Evolutionary conservation across 768 basidiomycete genomes (phyloP), one percentile per base, ranked within the genome.

Genomic region (Stropharia rugosoannulata): DNA sequence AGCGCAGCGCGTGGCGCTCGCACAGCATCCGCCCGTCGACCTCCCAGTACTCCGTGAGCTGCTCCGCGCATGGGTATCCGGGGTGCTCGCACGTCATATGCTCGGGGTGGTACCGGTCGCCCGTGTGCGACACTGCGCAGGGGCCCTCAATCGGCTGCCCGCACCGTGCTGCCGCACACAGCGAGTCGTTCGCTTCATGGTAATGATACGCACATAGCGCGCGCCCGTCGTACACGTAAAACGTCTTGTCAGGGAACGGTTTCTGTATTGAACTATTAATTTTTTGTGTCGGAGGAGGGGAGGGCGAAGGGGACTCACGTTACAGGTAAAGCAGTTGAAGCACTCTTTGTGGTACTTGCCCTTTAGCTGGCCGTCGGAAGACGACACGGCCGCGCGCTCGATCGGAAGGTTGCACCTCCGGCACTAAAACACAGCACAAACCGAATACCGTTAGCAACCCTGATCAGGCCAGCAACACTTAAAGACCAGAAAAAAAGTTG

Each of bases 311-410:
- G n/a, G 27, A 72, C 78, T 55, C 68, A 90, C 89, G 65, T 90
- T 83, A 72, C 95, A 97, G 2, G 75, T 82, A 57, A 84, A 78
- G 72, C 95, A 98, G 62, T 87, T 92, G 68, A 98, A 98, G 73
- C 95, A 98, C 38, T 86, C 85, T 56, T 84, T 83, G 66, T 96
- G 95, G 70, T 95, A 96, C 69, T 98, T 98, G 57, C 95, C 95
- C 70, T 95, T 95, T 45, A 98, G 78, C 70, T 96, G 95, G 2
- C 95, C 95, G 65, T 98, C 95, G 11, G 89, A 84, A 5, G 89
- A 91, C 18, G 90, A 94, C 18, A 98, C 90, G 18, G 94, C 95
- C 61, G 89, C 87, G 57, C 85, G 93, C 74, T 97, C 95, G 43
- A 98, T 97, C 0, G 92, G 87, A 18, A 86, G 66, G 64, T 83